phyloP scores from a whole-genome alignment of 2,329 filamentous ascomycete genomes.

The Aciculosporium take region DNA sequence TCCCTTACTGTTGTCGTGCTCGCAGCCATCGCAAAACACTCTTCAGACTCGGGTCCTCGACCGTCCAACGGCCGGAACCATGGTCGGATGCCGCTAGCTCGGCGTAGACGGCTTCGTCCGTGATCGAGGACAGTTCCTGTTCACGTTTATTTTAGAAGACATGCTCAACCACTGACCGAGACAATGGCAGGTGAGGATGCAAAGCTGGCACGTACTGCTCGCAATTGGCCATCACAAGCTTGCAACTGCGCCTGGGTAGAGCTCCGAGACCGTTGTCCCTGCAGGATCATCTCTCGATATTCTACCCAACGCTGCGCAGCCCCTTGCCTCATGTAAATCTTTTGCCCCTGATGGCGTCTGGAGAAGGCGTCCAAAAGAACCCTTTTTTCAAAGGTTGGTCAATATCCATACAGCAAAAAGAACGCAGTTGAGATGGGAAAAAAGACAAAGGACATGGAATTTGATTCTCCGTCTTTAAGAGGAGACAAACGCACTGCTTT shows the following conservation, averaged over 20 bases:
- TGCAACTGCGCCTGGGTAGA: slow-evolving; percentile 34
- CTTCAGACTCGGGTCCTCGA: slow-evolving; percentile 45
- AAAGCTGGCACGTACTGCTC: slow-evolving; percentile 30
- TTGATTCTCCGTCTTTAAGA: too few species aligned
- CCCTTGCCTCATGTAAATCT: slow-evolving; percentile 47
- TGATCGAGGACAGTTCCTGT: slow-evolving; percentile 43
- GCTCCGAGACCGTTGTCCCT: slow-evolving; percentile 33
- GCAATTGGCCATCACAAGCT: slow-evolving; percentile 42
- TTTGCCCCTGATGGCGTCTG: slow-evolving; percentile 48
- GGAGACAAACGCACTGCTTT: slow-evolving; percentile 43
- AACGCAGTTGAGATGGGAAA: not conserved
- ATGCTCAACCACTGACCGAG: not conserved
- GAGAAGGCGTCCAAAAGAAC: slow-evolving; percentile 46
- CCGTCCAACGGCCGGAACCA: slow-evolving; percentile 44
- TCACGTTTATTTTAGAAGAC: not conserved
- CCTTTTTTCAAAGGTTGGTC: slow-evolving; percentile 19
- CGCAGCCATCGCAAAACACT: slow-evolving; percentile 46
- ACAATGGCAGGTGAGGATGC: not conserved
- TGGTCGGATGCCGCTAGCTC: slow-evolving; percentile 40
- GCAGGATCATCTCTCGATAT: slow-evolving; percentile 37
- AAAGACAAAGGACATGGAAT: too few species aligned
- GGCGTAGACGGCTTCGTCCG: slow-evolving; percentile 43
- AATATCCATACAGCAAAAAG: not conserved
- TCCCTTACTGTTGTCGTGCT: slow-evolving; percentile 13
- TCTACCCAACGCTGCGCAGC: slow-evolving; percentile 47